phyloP scores from a whole-genome alignment of 495 filamentous ascomycete species.

The Endocarpon pusillum region DNA sequence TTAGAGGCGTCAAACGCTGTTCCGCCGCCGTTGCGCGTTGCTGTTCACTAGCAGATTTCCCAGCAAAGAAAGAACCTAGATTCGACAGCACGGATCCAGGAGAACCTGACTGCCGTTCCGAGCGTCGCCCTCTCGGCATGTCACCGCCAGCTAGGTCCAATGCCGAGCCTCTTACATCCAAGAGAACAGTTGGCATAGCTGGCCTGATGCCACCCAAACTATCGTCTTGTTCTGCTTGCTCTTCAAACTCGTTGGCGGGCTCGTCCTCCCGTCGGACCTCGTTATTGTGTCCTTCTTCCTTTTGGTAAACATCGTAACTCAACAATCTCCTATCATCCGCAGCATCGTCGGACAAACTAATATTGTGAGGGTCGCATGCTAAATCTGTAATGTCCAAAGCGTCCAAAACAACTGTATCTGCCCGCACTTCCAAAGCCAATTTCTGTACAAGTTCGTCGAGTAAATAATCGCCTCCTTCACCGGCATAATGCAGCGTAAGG shows the following conservation, averaged over 20 bases:
- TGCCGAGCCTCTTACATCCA: conserved; percentile 12
- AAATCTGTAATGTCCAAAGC: conserved; percentile 69
- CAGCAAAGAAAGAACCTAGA: too few relatives aligned
- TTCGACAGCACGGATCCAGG: too few relatives aligned
- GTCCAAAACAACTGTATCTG: conserved; percentile 66
- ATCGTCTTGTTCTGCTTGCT: conserved; percentile 3
- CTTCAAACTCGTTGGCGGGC: conserved; percentile 21
- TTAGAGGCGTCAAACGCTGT: too few relatives aligned
- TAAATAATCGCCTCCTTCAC: conserved; percentile 35
- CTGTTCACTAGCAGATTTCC: too few relatives aligned
- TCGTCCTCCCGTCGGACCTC: conserved; percentile 23
- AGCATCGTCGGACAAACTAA: conserved; percentile 21
- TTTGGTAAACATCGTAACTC: conserved; percentile 45
- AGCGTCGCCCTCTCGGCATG: conserved; percentile 1
- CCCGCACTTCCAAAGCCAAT: conserved; percentile 39
- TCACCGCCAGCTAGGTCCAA: conserved; percentile 7
- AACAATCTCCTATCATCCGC: conserved; percentile 33
- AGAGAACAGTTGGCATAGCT: too few relatives aligned
- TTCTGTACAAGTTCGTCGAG: conserved; percentile 40
- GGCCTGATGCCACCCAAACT: too few relatives aligned
- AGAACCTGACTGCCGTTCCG: too few relatives aligned
- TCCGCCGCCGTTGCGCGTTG: too few relatives aligned
- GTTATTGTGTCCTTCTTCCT: conserved; percentile 20
- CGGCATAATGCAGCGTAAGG: conserved; percentile 47
- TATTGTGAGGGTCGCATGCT: conserved; percentile 49